phyloP scores from a whole-genome alignment of 208 protist genomes.

The Trypanosoma melophagium region DNA sequence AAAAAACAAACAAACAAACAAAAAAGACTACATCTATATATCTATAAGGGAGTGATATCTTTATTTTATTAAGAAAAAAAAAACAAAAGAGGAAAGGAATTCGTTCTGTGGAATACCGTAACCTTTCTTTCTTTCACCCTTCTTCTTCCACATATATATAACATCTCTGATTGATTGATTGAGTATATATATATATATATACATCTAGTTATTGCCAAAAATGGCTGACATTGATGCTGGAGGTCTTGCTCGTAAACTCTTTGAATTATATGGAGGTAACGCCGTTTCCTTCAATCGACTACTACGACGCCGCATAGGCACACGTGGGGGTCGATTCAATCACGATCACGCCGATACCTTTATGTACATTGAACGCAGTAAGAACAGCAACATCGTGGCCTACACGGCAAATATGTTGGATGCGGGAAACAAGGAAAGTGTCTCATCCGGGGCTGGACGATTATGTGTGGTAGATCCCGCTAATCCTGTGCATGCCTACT shows the following conservation, averaged over 20 bases:
- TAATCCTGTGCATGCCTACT: constrained; percentile 72
- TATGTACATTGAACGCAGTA: constrained; percentile 79
- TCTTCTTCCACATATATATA: neutral
- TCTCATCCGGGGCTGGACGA: constrained; percentile 18
- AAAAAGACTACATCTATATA: no score
- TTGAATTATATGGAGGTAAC: constrained; percentile 25
- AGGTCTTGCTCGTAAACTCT: constrained; percentile 20
- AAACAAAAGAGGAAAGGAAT: no score
- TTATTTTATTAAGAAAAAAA: no score
- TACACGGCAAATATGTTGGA: constrained; percentile 49
- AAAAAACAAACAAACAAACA: no score
- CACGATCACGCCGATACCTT: constrained; percentile 76
- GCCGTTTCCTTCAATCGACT: constrained; percentile 40
- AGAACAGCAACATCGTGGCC: constrained; percentile 77
- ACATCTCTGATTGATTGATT: no score
- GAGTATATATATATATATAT: neutral
- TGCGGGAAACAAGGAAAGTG: neutral
- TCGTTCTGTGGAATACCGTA: no score
- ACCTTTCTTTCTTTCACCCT: constrained; percentile 5
- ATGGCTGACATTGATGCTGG: neutral
- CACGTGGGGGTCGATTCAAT: constrained; percentile 61
- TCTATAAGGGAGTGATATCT: no score
- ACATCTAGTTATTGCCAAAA: neutral
- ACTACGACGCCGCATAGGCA: constrained; percentile 26
- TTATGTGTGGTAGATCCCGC: constrained; percentile 36